Conservation (phyloP, 2,329 filamentous ascomycete genomes). For the Neofusicoccum parvum region DNA sequence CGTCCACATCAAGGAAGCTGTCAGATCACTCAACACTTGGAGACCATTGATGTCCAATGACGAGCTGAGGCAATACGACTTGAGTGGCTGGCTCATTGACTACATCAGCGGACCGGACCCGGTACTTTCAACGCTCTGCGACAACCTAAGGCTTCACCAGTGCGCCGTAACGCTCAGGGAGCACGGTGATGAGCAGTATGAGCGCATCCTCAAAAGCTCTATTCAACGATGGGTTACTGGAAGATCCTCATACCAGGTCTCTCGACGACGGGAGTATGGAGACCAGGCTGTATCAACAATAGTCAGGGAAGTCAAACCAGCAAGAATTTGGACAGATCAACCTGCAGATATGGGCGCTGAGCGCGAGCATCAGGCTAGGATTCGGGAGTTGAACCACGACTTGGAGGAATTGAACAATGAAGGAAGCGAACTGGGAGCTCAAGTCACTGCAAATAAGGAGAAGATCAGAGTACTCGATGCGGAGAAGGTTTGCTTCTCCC, state of each 20-base stretch:
- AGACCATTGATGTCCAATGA: conserved; percentile 56
- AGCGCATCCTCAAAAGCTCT: conserved; percentile 60
- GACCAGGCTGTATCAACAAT: conserved; percentile 74
- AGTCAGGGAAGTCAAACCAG: conserved; percentile 62
- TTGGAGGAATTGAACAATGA: conserved; percentile 42
- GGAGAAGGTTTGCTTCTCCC: conserved; percentile 28
- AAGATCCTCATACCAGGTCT: conserved; percentile 64
- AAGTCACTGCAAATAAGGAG: conserved; percentile 31
- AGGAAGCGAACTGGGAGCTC: conserved; percentile 44
- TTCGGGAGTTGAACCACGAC: conserved; percentile 47
- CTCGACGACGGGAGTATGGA: conserved; percentile 78
- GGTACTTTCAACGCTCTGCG: conserved; percentile 86
- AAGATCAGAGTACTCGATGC: conserved; percentile 27
- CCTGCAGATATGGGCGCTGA: conserved; percentile 70
- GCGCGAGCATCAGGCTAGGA: conserved; percentile 58
- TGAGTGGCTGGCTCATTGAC: conserved; percentile 81
- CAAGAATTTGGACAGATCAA: conserved; percentile 74
- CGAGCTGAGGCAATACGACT: conserved; percentile 61
- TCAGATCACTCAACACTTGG: conserved; percentile 58
- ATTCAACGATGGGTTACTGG: conserved; percentile 73
- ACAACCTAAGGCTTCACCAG: conserved; percentile 67
- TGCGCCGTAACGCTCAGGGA: conserved; percentile 67
- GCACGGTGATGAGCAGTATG: conserved; percentile 67
- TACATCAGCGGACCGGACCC: conserved; percentile 77
- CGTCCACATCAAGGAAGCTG: conserved; percentile 68